These are phyloP conservation scores for Rhizophagus sp. DNA, from an alignment of 192 early-diverging fungal species.

Conservation along the genomic window DNA sequence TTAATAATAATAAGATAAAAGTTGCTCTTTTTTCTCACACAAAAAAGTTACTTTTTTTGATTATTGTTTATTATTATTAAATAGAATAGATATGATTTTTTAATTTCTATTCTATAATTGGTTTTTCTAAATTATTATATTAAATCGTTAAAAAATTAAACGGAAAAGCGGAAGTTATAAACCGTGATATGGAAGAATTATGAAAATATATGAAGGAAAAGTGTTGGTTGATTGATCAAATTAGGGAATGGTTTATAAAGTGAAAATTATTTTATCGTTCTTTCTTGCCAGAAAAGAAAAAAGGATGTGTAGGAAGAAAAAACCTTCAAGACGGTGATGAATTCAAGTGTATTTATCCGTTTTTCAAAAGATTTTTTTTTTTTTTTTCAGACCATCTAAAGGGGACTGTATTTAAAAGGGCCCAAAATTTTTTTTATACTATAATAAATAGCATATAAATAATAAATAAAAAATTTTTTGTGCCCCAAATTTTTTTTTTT, in stretches of 20 bases:
- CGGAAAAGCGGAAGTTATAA: too few species aligned
- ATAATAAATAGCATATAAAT: too few species aligned
- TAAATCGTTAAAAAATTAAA: neutral
- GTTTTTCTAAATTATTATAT: neutral
- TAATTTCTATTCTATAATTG: neutral
- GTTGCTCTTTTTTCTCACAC: neutral
- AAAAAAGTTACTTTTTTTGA: neutral
- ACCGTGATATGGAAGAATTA: neutral
- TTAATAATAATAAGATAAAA: neutral
- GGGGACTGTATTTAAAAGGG: too few species aligned
- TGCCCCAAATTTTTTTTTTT: too few species aligned
- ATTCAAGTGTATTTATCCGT: too few species aligned
- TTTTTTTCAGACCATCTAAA: too few species aligned
- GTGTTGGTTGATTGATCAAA: conserved; percentile 1
- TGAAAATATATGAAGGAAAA: too few species aligned
- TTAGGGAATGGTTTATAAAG: neutral
- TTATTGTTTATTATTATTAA: neutral
- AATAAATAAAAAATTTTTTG: too few species aligned
- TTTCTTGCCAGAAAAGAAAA: neutral
- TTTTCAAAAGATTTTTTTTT: too few species aligned
- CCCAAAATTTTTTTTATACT: too few species aligned
- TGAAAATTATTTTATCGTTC: neutral
- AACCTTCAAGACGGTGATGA: too few species aligned
- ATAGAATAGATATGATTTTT: neutral
- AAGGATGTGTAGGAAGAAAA: neutral